These are phyloP conservation scores for Gossypium rotundifolium DNA, from an alignment of 345 rosid genomes.

Conservation along the genomic window DNA sequence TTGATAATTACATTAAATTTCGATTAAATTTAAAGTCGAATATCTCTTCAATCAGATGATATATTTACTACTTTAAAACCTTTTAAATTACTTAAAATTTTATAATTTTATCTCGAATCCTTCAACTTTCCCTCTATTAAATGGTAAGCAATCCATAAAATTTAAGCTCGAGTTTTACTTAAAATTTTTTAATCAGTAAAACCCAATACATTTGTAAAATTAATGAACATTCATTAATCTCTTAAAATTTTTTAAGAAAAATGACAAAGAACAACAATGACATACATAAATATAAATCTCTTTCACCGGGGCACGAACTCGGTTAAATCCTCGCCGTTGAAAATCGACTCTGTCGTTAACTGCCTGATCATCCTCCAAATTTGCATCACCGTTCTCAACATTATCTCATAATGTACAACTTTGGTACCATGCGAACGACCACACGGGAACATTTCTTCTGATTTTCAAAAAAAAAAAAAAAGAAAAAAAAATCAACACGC, in stretches of 20 bases:
- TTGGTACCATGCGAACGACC: slow-evolving; percentile 3
- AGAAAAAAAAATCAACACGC: slow-evolving; percentile 34
- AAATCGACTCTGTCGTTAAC: background rate
- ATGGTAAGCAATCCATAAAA: too few species aligned
- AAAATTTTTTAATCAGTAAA: too few species aligned
- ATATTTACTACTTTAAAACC: too few species aligned
- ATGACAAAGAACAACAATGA: slow-evolving; percentile 1
- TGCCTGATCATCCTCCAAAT: background rate
- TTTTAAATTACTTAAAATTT: too few species aligned
- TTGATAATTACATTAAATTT: background rate
- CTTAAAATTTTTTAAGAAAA: background rate
- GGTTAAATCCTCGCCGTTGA: slow-evolving; percentile 6
- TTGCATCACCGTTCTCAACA: background rate
- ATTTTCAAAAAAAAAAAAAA: background rate
- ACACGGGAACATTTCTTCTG: slow-evolving; percentile 2
- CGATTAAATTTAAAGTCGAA: background rate
- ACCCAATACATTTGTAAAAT: background rate
- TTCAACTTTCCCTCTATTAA: too few species aligned
- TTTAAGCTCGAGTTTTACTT: too few species aligned
- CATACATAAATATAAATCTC: background rate
- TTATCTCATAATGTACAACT: slow-evolving; percentile 24
- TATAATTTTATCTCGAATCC: too few species aligned
- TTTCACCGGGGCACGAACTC: slow-evolving; percentile 19
- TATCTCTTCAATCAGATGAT: too few species aligned
- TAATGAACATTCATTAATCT: background rate